Evolutionary conservation across 768 basidiomycete species (phyloP), one percentile per base, ranked within the genome.

Genomic region (Hirschioporus abietinus): DNA sequence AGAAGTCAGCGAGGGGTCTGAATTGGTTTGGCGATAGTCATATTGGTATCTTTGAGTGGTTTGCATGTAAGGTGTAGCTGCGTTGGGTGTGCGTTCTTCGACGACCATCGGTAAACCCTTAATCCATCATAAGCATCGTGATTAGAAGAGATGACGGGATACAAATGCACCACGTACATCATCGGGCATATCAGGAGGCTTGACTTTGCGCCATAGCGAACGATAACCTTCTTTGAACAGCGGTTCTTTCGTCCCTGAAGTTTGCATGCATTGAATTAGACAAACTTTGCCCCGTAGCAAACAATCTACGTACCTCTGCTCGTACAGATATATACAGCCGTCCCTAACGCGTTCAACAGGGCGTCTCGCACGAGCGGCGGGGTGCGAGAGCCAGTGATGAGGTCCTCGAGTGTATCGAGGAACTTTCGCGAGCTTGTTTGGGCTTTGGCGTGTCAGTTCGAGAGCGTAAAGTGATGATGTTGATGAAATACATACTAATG

Each of bases 321-420:
- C 30, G 60, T 25, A 24, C 1, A 61, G 18, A 87, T 83, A 72
- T 84, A 95, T 1, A 91, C 89, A 8, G 94, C 90, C 24, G 91
- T 93, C 1, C 88, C 92, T 3, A 97, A 79, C 0, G 95, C 89
- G 69, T 93, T 89, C 67, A 93, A 77, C 42, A 97, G 73, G 5
- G 93, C 84, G 72, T 95, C 93, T 58, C 87, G 82, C 0, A 93
- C 91, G 0, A 94, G 93, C 9, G 92, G 93, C 0, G 86, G 84
- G 0, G 92, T 92, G 59, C 85, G 81, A 0, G 84, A 71, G 0
- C 84, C 85, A 1, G 76, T 79, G 3, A 94, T 77, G 23, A 92
- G 82, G 20, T 93, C 91, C 68, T 94, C 93, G 20, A 95, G 78
- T 0, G 86, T 87, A 64, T 93, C 89, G 23, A 91, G 76, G 72